These are phyloP conservation scores for Coleophoma crateriformis DNA, from an alignment of 2,329 filamentous ascomycete genomes.

Conservation along the genomic window DNA sequence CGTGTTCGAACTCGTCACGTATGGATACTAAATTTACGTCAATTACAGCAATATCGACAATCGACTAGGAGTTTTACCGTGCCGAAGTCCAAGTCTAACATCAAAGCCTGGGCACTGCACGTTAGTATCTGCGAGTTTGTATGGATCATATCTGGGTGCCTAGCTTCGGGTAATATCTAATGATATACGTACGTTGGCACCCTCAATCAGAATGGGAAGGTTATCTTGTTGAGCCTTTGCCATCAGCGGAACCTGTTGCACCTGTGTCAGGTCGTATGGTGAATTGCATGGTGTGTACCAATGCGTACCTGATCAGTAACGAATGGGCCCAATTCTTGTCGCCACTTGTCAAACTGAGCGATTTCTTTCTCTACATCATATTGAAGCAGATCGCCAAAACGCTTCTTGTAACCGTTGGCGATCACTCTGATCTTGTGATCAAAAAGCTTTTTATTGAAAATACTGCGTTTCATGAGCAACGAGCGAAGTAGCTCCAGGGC, in stretches of 20 bases:
- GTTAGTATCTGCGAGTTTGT: too few species aligned
- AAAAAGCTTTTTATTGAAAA: constrained; percentile 60
- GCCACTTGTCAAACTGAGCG: constrained; percentile 50
- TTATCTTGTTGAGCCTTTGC: constrained; percentile 52
- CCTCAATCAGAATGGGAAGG: constrained; percentile 61
- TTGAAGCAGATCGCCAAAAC: constrained; percentile 61
- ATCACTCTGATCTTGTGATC: constrained; percentile 58
- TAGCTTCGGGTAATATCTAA: too few species aligned
- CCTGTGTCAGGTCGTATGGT: too few species aligned
- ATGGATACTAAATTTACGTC: constrained; percentile 37
- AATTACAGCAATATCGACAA: too few species aligned
- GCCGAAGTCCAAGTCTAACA: constrained; percentile 60
- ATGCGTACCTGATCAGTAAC: constrained; percentile 46
- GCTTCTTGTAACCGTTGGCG: constrained; percentile 55
- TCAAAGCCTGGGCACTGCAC: constrained; percentile 28
- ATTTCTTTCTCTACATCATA: constrained; percentile 69
- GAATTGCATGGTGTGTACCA: too few species aligned
- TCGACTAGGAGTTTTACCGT: background rate
- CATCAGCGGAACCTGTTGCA: constrained; percentile 42
- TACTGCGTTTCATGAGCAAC: constrained; percentile 8
- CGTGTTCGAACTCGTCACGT: constrained; percentile 59
- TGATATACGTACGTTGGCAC: constrained; percentile 32
- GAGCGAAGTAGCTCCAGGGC: too few species aligned
- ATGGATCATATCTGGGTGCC: too few species aligned
- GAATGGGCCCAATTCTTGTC: constrained; percentile 50